These are phyloP conservation scores for Termitomyces sp. DNA, from an alignment of 768 basidiomycete genomes.

Conservation along the genomic window DNA sequence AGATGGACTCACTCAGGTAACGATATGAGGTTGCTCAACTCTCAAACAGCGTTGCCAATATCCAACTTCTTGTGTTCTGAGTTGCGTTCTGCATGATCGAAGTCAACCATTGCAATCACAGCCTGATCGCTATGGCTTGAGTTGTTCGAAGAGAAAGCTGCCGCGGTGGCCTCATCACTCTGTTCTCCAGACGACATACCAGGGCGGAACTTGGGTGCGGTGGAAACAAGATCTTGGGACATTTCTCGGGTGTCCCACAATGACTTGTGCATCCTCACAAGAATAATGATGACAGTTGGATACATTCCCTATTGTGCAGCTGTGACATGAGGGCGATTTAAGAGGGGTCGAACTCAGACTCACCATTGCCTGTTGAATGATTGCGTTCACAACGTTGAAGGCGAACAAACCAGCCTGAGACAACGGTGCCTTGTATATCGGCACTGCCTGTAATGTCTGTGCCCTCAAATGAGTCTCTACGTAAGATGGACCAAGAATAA, in stretches of 20 bases:
- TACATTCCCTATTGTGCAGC: conserved; percentile 21
- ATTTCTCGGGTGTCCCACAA: conserved; percentile 21
- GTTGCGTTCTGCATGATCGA: neutral
- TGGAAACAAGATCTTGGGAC: conserved; percentile 2
- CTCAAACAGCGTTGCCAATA: neutral
- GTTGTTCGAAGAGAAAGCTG: neutral
- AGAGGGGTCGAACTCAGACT: neutral
- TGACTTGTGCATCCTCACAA: conserved; percentile 22
- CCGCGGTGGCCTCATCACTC: neutral
- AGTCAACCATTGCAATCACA: conserved; percentile 3
- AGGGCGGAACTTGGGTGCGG: neutral
- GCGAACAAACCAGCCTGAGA: conserved; percentile 16
- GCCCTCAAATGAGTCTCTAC: neutral
- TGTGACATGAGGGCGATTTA: neutral
- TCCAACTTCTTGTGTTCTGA: neutral
- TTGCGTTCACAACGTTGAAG: conserved; percentile 22
- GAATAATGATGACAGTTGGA: conserved; percentile 22
- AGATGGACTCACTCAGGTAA: neutral
- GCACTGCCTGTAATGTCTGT: conserved; percentile 23
- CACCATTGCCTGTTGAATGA: conserved; percentile 19
- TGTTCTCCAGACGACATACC: neutral
- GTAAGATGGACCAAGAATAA: too few relatives aligned
- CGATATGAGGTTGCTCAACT: too few relatives aligned
- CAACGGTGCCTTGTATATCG: conserved; percentile 21
- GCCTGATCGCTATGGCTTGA: neutral